Conservation (phyloP, 208 protist genomes). For the Paratrypanosoma confusum region DNA sequence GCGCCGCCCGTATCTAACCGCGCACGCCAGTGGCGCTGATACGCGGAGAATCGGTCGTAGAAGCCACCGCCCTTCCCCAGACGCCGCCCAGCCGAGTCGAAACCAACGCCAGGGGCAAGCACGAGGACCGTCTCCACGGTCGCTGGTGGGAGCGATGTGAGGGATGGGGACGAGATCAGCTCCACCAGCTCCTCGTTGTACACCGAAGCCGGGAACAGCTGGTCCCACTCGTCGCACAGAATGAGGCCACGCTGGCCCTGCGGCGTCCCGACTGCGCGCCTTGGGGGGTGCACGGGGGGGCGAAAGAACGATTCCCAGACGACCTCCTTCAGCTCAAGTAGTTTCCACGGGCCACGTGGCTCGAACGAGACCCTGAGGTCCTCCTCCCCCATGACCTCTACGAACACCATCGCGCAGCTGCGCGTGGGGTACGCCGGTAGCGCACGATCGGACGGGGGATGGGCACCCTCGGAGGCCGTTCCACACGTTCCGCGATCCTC, state of each 20-base stretch:
- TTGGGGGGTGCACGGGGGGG: neutral
- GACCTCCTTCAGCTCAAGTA: constrained; percentile 27
- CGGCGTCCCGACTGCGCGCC: neutral
- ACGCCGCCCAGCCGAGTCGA: constrained; percentile 24
- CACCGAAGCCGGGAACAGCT: constrained; percentile 18
- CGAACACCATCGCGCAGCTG: constrained; percentile 29
- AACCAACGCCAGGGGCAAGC: constrained; percentile 61
- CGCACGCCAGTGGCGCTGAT: too few species aligned
- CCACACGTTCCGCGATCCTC: neutral
- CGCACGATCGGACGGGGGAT: neutral
- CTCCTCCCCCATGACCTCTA: constrained; percentile 38
- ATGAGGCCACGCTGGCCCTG: constrained; percentile 16
- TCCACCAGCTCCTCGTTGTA: constrained; percentile 17
- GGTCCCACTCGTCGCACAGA: constrained; percentile 20
- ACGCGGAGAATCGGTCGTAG: constrained; percentile 75
- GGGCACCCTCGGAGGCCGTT: neutral
- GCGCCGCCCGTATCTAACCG: too few species aligned
- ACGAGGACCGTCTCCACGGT: constrained; percentile 17
- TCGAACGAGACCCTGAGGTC: constrained; percentile 35
- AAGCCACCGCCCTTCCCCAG: constrained; percentile 80
- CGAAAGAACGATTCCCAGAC: constrained; percentile 17
- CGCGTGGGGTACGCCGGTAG: neutral
- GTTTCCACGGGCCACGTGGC: constrained; percentile 19
- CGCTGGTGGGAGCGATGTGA: neutral
- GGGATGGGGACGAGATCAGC: neutral